Evolutionary conservation across 306 rosid species (phyloP), one percentile per base, ranked within the genome.

Genomic region (Oxytropis ochrocephala): DNA sequence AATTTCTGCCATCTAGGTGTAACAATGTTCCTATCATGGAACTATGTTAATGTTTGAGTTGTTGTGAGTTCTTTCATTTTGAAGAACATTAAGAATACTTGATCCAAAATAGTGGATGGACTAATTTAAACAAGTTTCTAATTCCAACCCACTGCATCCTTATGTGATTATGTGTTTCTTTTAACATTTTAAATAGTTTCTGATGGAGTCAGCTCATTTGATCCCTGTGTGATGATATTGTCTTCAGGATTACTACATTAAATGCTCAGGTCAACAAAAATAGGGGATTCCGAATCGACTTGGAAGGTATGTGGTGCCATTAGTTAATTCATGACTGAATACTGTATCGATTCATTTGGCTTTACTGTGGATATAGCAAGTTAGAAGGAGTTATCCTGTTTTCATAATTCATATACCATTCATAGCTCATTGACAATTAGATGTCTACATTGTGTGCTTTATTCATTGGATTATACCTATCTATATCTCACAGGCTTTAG

Each of bases 271-370:
- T 85, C 91, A 8, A 67, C 95, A 55, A 94, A 84, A 85, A 80
- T 83, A 12, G 92, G 96, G 74, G 97, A 94, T 84, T 94, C 96
- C 68, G 87, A 84, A 79, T 81, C 94, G 52, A 88, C 96, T 43
- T 90, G 96, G 97, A 94, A 94, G 98, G 98, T 94, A 84, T 54
- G 32, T 30, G 62, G 42, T 75, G 59, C 58, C 44, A 50, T 30
- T 67, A 8, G 33, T 72, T 77, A 50, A 33, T 5, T 33, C 38
- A 6, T 2, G 1, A 38, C 51, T 43, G 18, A 58, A 64, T 47
- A 33, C 41, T 41, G 41, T 58, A 10, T 47, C 8, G 0, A 10
- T 52, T 29, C n/a, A 19, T 59, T 46, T 83, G 55, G 51, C 65
- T 64, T 52, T 39, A 16, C 32, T 30, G 27, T 53, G 38, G 50